These are phyloP conservation scores for Tolypocladium amazonense DNA, from an alignment of 2,329 filamentous ascomycete species.

Conservation along the genomic window DNA sequence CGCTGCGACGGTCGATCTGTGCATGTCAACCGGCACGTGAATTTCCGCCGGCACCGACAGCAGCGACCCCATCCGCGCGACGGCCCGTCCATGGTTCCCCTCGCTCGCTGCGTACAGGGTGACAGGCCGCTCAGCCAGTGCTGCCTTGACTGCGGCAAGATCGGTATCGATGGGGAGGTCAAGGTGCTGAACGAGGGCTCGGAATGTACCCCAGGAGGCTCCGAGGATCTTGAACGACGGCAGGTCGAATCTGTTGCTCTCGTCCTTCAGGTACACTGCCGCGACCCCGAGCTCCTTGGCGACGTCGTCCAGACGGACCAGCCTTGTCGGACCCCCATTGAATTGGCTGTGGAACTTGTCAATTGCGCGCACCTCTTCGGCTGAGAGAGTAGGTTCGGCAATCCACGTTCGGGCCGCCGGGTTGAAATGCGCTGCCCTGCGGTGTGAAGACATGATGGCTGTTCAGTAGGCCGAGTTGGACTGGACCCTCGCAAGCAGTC, in stretches of 20 bases:
- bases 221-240: slow-evolving; percentile 73
- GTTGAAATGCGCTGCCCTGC: slow-evolving; percentile 8
- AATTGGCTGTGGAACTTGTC: slow-evolving; percentile 8
- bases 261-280: slow-evolving; percentile 58
- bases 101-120: slow-evolving; percentile 56
- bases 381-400: neutral
- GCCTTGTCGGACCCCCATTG: slow-evolving; percentile 38
- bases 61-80: slow-evolving; percentile 55
- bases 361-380: neutral
- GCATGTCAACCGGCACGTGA: slow-evolving; percentile 52
- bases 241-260: slow-evolving; percentile 56
- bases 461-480: neutral
- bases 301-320: slow-evolving; percentile 39
- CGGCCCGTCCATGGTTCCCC: slow-evolving; percentile 67
- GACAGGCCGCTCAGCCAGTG: slow-evolving; percentile 19
- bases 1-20: slow-evolving; percentile 35
- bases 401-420: slow-evolving; percentile 5
- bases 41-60: slow-evolving; percentile 46
- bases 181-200: slow-evolving; percentile 38
- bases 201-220: slow-evolving; percentile 62
- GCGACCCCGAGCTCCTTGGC: slow-evolving; percentile 47
- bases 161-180: slow-evolving; percentile 28
- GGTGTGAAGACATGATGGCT: slow-evolving; percentile 2
- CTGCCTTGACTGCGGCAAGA: slow-evolving; percentile 29
- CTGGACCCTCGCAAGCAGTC: neutral